Evolutionary conservation across 352 stramenopile genomes (phyloP), one percentile per base, ranked within the genome.

Genomic region (Thalassiosira hispida): DNA sequence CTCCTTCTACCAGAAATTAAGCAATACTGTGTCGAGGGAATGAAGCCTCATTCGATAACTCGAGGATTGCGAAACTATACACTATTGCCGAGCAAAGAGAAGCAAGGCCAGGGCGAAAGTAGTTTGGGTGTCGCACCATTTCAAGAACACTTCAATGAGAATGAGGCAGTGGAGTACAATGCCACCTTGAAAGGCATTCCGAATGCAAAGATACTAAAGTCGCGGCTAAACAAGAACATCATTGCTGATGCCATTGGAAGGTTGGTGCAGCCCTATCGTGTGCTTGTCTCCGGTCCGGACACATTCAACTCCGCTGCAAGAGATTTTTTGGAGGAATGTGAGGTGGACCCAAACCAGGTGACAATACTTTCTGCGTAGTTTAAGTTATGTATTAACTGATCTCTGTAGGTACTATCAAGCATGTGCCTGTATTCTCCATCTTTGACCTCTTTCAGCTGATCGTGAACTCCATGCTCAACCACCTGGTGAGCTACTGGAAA

Each of bases 11-110:
- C 16, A 4, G 42, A 75, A 38, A 56, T 73, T 31, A 44, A 65
- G 22, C 29, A 73, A 38, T 77, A 68, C 3, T 79, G 71, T 40
- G n/a, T 31, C 0, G 70, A 79, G 20, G 70, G 33, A 0, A 25
- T 18, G 23, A 1, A 23, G 22, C 1, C 67, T 44, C 55, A 65
- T 44, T 44, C 46, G 0, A 44, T 27, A 27, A 14, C 29, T 35
- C 49, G 59, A 38, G 70, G 70, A 33, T 44, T 79, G 27, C 44
- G 70, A 27, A 53, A 62, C 23, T 56, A 51, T 52, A 79, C 70
- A n/a, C 33, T 79, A 0, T 52, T 79, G 46, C 27, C 77, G 0
- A 66, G 62, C 25, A 51, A 2, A 22, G 5, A 52, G 44, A 23
- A 29, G 20, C 11, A 11, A 11, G 20, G 57, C 29, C 1, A 62